Evolutionary conservation across 2,329 filamentous ascomycete genomes (phyloP).

Genomic region (Colletotrichum sp.): DNA sequence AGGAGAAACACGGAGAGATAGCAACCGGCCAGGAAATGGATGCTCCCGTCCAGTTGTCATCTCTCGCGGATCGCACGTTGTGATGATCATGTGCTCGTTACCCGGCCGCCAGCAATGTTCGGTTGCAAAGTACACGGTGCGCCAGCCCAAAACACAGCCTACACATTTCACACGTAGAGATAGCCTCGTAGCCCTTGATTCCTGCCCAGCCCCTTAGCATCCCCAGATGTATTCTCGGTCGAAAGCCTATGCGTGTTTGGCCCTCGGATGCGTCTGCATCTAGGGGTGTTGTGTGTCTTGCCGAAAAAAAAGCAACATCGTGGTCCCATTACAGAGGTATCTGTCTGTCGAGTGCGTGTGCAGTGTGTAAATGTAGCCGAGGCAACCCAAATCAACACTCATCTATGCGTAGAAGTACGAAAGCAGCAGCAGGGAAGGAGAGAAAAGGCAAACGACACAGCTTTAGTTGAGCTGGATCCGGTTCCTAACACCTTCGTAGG

Average conservation of each 20-base stretch:
- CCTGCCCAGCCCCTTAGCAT: background rate
- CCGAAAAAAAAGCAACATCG: slow-evolving; percentile 8
- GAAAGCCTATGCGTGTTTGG: background rate
- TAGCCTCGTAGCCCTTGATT: background rate
- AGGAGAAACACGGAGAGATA: background rate
- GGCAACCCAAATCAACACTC: slow-evolving; percentile 21
- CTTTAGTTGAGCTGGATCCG: slow-evolving; percentile 14
- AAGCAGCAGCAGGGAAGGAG: slow-evolving; percentile 10
- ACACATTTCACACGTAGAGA: background rate
- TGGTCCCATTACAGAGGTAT: slow-evolving; percentile 21
- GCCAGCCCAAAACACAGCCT: slow-evolving; percentile 1
- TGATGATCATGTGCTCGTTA: background rate
- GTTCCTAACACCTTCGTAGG: slow-evolving; percentile 18
- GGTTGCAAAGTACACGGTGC: slow-evolving; percentile 11
- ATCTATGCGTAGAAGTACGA: slow-evolving; percentile 23
- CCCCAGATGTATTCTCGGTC: background rate
- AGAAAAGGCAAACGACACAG: slow-evolving; percentile 21
- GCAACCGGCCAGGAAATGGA: background rate
- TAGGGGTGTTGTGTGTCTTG: background rate
- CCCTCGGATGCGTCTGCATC: background rate
- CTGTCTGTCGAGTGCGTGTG: slow-evolving; percentile 16
- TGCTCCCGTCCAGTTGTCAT: background rate
- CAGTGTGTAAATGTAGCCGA: slow-evolving; percentile 6
- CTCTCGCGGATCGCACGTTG: background rate
- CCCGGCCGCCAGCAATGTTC: background rate